Percentiles rank a stretch among this genome's conserved stretches.
phyloP scores from a whole-genome alignment of 805 yeast genomes.

The Schizosaccharomyces cryophilus region DNA sequence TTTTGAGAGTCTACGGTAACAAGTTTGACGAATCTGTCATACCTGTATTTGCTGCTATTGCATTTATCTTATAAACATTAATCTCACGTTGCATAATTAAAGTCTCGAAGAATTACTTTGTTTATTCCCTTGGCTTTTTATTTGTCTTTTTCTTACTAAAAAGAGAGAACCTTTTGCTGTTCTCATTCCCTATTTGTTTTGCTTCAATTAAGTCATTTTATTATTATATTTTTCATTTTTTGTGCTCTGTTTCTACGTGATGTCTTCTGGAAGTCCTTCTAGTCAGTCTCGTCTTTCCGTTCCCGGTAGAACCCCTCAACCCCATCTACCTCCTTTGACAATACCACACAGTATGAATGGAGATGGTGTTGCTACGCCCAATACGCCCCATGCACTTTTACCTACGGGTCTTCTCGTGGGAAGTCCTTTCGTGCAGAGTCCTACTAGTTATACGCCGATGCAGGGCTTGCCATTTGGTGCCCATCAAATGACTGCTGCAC shows the following conservation, averaged over 20 bases:
- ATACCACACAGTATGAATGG: neutral
- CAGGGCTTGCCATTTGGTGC: neutral
- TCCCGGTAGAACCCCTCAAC: neutral
- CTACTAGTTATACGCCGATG: constrained; percentile 9
- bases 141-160: too few species aligned
- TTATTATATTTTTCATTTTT: neutral
- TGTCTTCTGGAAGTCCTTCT: neutral
- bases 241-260: neutral
- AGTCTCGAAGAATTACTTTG: too few species aligned
- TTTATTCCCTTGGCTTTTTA: too few species aligned
- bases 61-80: too few species aligned
- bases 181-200: too few species aligned
- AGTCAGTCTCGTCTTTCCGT: neutral
- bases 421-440: constrained; percentile 14
- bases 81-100: too few species aligned
- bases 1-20: too few species aligned
- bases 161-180: too few species aligned
- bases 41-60: too few species aligned
- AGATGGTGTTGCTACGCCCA: neutral
- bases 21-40: too few species aligned
- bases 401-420: constrained; percentile 14
- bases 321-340: neutral
- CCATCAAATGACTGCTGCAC: neutral
- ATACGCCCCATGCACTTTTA: constrained; percentile 7
- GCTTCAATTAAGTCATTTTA: neutral